phyloP scores from a whole-genome alignment of 2,329 filamentous ascomycete species.

The Harringtonia lauricola region DNA sequence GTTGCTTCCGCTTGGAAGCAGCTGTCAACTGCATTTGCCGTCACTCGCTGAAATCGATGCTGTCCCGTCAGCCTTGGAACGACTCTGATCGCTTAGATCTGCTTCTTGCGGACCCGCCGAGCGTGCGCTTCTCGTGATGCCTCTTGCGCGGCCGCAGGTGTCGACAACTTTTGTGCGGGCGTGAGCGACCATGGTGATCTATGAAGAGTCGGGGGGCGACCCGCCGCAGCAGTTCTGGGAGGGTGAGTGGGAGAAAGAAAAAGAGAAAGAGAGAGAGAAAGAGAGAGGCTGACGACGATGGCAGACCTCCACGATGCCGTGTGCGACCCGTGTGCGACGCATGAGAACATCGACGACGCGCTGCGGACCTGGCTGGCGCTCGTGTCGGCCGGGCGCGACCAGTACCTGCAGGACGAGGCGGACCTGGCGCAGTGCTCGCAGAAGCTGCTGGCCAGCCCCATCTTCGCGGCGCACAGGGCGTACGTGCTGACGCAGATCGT shows the following conservation, averaged over 20 bases:
- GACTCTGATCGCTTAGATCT: no score
- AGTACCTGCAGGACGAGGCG: constrained; percentile 64
- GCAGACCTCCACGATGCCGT: constrained; percentile 38
- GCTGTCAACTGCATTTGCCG: no score
- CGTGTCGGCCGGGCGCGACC: constrained; percentile 63
- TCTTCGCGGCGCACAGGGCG: constrained; percentile 65
- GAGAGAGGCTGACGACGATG: no score
- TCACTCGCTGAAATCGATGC: no score
- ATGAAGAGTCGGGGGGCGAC: background rate
- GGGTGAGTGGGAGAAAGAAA: background rate
- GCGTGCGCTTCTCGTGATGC: constrained; percentile 3
- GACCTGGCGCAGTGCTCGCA: constrained; percentile 73
- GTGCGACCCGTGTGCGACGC: constrained; percentile 32
- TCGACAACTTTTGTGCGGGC: background rate
- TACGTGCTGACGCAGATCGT: constrained; percentile 92
- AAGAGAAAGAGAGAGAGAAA: no score
- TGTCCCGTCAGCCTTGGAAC: no score
- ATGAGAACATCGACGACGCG: constrained; percentile 66
- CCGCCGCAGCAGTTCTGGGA: constrained; percentile 2
- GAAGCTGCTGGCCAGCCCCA: constrained; percentile 60
- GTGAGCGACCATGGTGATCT: background rate
- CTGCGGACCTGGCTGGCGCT: constrained; percentile 76
- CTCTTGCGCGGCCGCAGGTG: background rate
- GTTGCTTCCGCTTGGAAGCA: no score
- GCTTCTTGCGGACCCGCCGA: no score